Evolutionary conservation across 768 basidiomycete genomes (phyloP).

Genomic region (Termitomyces sp.): DNA sequence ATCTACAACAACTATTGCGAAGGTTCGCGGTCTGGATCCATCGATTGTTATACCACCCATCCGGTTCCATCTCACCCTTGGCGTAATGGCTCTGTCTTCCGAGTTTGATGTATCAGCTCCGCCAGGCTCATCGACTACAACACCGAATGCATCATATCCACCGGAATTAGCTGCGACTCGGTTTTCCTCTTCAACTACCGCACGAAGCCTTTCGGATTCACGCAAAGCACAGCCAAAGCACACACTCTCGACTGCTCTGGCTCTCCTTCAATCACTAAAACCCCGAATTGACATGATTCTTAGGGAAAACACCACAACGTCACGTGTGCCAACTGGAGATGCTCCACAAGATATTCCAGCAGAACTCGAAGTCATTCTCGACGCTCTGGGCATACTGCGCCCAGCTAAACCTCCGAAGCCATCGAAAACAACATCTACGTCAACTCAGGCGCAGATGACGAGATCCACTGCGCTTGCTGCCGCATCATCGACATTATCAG

Average conservation of each 20-base stretch:
- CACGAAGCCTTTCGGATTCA: no score
- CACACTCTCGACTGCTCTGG: conserved; percentile 35
- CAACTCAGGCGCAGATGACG: background rate
- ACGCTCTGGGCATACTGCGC: conserved; percentile 42
- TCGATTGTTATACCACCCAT: conserved; percentile 52
- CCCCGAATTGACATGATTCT: conserved; percentile 39
- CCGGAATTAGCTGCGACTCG: background rate
- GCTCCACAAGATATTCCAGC: background rate
- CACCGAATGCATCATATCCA: background rate
- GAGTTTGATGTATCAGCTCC: background rate
- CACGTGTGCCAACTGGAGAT: background rate
- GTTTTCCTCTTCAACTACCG: no score
- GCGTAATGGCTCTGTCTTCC: conserved; percentile 57
- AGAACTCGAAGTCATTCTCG: conserved; percentile 29
- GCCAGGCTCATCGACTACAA: background rate
- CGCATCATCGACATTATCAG: background rate
- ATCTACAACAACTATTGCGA: background rate
- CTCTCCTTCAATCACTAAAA: conserved; percentile 35
- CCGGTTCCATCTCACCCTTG: conserved; percentile 69
- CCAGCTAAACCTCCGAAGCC: conserved; percentile 7
- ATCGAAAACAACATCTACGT: background rate
- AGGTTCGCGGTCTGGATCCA: conserved; percentile 48
- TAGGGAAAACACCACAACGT: conserved; percentile 6
- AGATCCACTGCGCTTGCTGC: background rate
- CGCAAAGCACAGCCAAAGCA: background rate